Evolutionary conservation across 139 green algal species (phyloP), one percentile per base, ranked within the genome.

Genomic region (Spirogloea muscicola): DNA sequence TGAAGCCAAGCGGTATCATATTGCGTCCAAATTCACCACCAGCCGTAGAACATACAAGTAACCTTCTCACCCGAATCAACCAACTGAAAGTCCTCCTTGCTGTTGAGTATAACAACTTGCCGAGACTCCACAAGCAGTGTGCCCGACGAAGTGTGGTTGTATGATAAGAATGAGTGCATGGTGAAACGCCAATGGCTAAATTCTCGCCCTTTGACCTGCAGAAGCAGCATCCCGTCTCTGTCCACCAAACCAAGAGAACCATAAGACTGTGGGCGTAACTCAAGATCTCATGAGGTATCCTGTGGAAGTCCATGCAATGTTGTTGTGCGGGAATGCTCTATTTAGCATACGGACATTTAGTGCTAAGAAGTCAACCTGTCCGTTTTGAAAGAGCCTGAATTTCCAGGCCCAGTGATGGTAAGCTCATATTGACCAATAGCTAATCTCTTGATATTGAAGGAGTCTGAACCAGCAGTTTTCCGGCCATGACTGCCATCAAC

Each of bases 91-190:
- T 68, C 59, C 6, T 68, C 59, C 4, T 5, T 13, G 13, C 27
- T 5, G 18, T 68, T 37, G 25, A 7, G n/a, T 21, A 55, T 34
- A 4, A 38, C 59, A 5, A 68, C 29, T 31, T 68, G 59, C 5
- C 59, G 59, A 6, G 59, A 29, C 42, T 68, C 59, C 9, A 68
- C 18, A 21, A 68, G 4, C 5, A 38, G 10, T 6, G 5, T 68
- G 21, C 65, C 65, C 38, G n/a, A 36, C 3, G 46, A 37, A 21
- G 62, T 72, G 52, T 67, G 66, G 44, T 74, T 74, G 44, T 74
- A 74, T 1, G 65, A 74, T 13, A 74, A 29, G n/a, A 69, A 74
- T 16, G 44, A 25, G 4, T 68, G 65, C 0, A 27, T 3, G 10
- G 38, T 46, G 25, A 66, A 74, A 18, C 36, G 51, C 33, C 38